Percentiles rank a stretch among this genome's conserved stretches.
These are phyloP conservation scores for Ascoidea asiatica DNA, from an alignment of 805 yeast species.

Conservation along the genomic window DNA sequence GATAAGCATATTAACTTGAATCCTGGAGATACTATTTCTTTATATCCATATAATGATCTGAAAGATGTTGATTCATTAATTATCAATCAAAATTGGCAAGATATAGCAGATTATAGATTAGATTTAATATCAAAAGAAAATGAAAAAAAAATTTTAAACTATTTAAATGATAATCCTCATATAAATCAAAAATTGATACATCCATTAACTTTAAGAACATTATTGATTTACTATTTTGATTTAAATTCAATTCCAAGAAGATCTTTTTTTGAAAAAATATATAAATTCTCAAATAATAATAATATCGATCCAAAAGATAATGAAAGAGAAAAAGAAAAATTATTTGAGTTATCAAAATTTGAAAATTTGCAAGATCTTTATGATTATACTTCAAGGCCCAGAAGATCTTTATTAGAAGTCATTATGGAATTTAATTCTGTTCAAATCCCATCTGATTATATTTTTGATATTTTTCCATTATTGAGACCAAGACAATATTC, in stretches of 20 bases:
- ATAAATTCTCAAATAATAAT: conserved; percentile 70
- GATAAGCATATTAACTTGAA: no score
- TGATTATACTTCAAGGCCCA: conserved; percentile 86
- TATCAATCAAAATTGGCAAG: conserved; percentile 60
- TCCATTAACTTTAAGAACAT: conserved; percentile 53
- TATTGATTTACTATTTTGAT: conserved; percentile 73
- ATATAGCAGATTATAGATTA: conserved; percentile 54
- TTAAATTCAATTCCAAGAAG: conserved; percentile 72
- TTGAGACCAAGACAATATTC: conserved; percentile 77
- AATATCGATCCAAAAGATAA: conserved; percentile 14
- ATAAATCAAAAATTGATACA: conserved; percentile 31
- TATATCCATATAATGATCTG: conserved; percentile 64
- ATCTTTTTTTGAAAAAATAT: conserved; percentile 58
- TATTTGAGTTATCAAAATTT: conserved; percentile 57
- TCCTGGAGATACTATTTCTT: conserved; percentile 74
- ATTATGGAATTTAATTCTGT: conserved; percentile 70
- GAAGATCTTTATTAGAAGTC: conserved; percentile 77
- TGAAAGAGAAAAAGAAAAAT: conserved; percentile 59
- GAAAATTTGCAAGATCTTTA: conserved; percentile 73
- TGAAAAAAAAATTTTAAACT: conserved; percentile 15
- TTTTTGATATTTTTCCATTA: conserved; percentile 66
- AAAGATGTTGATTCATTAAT: conserved; percentile 51
- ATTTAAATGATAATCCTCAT: conserved; percentile 1
- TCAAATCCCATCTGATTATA: conserved; percentile 58
- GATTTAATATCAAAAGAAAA: conserved; percentile 24